Percentiles rank a stretch among this genome's conserved stretches.
These are phyloP conservation scores for Macaranga tanarius DNA, from an alignment of 441 rosid species.

Conservation along the genomic window DNA sequence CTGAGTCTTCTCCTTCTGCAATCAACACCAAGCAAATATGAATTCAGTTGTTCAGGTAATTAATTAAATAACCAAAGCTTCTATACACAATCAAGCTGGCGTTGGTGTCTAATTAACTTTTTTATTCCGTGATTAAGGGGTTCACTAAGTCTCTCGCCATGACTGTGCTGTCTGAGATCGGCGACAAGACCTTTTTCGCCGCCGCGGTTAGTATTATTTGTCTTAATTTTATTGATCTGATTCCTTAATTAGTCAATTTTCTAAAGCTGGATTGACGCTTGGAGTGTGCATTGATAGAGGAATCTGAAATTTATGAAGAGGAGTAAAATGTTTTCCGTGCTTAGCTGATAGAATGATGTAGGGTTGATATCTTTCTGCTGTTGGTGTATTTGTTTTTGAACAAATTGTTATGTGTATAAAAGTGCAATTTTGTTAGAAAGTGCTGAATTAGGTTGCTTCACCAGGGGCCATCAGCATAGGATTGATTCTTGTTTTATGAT, in stretches of 20 bases:
- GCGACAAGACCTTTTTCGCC: conserved; percentile 92
- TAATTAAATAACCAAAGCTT: neutral
- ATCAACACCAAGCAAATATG: conserved; percentile 34
- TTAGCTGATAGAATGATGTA: too few relatives aligned
- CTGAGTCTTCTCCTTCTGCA: neutral
- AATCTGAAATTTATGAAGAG: too few relatives aligned
- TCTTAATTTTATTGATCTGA: neutral
- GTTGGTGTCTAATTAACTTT: neutral
- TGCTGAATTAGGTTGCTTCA: too few relatives aligned
- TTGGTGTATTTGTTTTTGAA: too few relatives aligned
- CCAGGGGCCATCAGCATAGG: too few relatives aligned
- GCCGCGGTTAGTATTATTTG: conserved; percentile 65
- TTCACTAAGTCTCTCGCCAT: conserved; percentile 88
- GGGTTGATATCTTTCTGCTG: too few relatives aligned
- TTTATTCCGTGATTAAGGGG: conserved; percentile 40
- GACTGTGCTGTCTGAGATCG: conserved; percentile 90
- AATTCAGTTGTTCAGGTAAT: conserved; percentile 62
- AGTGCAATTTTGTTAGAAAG: too few relatives aligned
- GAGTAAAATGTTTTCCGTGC: too few relatives aligned
- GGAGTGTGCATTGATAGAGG: too few relatives aligned
- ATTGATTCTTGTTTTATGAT: too few relatives aligned
- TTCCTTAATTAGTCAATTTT: neutral
- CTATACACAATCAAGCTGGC: too few relatives aligned
- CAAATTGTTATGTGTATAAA: too few relatives aligned
- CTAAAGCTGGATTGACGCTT: neutral